Base-by-base conservation (phyloP, 495 filamentous ascomycete species). In the Penicillium bialowiezense region DNA sequence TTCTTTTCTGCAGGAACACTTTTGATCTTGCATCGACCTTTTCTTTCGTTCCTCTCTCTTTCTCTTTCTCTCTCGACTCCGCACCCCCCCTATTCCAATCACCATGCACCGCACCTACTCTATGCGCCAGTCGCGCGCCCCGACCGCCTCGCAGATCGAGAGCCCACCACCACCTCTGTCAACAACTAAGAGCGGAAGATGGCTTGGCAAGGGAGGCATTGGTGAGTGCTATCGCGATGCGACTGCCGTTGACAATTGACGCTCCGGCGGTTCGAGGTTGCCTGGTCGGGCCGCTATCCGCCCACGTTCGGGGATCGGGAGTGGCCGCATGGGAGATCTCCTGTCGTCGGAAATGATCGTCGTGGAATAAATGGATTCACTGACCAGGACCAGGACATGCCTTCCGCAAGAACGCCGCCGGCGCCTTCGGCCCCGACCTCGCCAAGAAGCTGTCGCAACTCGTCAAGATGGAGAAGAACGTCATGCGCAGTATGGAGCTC, bases 391-490 rank as follows among this genome's bases (percentile, higher is more conserved):
- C 35, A 97, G 93, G 92, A 64, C 93, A 97, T 88, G 89, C 87
- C 44, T 86, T 97, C 68, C 89, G 93, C 62, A 88, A 88, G 68
- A 88, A 87, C 45, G 78, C 91, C 42, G 92, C 91, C 48, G 93
- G 93, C 49, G 89, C 90, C 62, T 97, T 95, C 69, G 95, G 93
- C 48, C 95, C 93, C 48, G 93, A 98, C 48, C 86, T 98, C 24
- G 87, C 95, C 44, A 92, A 93, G 78, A 98, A 98, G 82, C 83
- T 98, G 47, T 86, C 91, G 20, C 89, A 95, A 77, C 82, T 98
- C 29, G 93, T 98, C 51, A 97, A 98, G 79, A 97, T 98, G 95
- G 93, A 98, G 76, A 98, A 98, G 87, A 97, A 98, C 63, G 87
- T 95, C 39, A 98, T 98, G 93, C 88, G 93, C 62, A 96, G 91